Evolutionary conservation across 208 protist species (phyloP).

Genomic region (Crithidia bombi): DNA sequence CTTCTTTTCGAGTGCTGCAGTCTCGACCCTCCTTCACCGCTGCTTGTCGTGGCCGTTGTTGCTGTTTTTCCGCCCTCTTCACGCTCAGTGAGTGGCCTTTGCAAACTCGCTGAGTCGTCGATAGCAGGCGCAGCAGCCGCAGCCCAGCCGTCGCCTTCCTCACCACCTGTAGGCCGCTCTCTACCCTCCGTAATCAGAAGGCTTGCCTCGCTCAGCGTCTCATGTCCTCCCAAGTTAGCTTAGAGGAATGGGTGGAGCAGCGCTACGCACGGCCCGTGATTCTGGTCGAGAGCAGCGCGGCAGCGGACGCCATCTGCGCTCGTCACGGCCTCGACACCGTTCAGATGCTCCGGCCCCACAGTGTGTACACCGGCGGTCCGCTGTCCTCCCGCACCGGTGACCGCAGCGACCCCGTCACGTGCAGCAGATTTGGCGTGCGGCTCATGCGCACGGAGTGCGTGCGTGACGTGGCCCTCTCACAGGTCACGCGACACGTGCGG

Average conservation of each 20-base stretch:
- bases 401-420: constrained; percentile 47
- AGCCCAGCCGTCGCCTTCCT: too few species aligned
- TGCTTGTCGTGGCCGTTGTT: too few species aligned
- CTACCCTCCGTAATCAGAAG: too few species aligned
- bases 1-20: too few species aligned
- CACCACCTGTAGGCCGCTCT: too few species aligned
- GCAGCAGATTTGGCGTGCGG: constrained; percentile 73
- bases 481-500: constrained; percentile 42
- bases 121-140: too few species aligned
- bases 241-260: constrained; percentile 65
- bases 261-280: constrained; percentile 79
- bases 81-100: too few species aligned
- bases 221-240: constrained; percentile 19
- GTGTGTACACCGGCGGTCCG: constrained; percentile 39
- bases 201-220: too few species aligned
- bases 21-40: too few species aligned
- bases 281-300: constrained; percentile 55
- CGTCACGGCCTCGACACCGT: constrained; percentile 73
- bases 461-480: constrained; percentile 36
- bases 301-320: constrained; percentile 45
- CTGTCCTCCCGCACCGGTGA: constrained; percentile 57
- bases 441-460: constrained; percentile 73
- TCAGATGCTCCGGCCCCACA: constrained; percentile 79
- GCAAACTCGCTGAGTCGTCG: too few species aligned
- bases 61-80: too few species aligned